phyloP scores from a whole-genome alignment of 2,329 filamentous ascomycete genomes.

The Chrysosporium queenslandicum region DNA sequence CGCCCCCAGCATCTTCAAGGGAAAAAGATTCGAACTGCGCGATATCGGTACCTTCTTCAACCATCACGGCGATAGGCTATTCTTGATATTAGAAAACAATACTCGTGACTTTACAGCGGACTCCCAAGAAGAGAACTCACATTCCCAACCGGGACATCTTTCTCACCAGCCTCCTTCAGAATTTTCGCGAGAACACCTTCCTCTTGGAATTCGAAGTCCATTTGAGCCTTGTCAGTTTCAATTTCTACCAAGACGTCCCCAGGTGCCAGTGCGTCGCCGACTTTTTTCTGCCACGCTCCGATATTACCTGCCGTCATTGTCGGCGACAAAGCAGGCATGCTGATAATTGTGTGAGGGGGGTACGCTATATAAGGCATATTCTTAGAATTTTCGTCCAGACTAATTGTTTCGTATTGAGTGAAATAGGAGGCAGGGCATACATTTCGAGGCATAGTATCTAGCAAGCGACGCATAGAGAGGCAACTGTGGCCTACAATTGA shows the following conservation, averaged over 20 bases:
- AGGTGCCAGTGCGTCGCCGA: constrained; percentile 73
- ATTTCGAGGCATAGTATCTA: constrained; percentile 60
- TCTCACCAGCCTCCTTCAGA: constrained; percentile 81
- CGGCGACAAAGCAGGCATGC: constrained; percentile 94
- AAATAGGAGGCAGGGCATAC: constrained; percentile 36
- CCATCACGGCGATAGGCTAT: constrained; percentile 89
- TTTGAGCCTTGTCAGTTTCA: constrained; percentile 99
- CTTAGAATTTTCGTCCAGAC: not conserved
- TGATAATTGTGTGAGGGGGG: constrained; percentile 88
- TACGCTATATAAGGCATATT: constrained; percentile 54
- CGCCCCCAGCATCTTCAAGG: constrained; percentile 80
- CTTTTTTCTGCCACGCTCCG: constrained; percentile 95
- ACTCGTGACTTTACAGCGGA: not conserved
- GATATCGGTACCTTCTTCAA: constrained; percentile 83
- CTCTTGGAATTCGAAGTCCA: constrained; percentile 99
- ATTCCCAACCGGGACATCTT: constrained; percentile 87
- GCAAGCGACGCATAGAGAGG: constrained; percentile 51
- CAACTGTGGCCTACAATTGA: constrained; percentile 31
- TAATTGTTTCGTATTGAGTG: not conserved
- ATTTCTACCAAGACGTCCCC: constrained; percentile 97
- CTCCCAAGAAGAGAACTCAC: constrained; percentile 51
- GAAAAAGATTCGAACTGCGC: constrained; percentile 82
- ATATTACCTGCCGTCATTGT: constrained; percentile 98
- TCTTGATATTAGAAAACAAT: constrained; percentile 16
- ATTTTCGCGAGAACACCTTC: constrained; percentile 93